These are phyloP conservation scores for Phlebiopsis flavidoalba DNA, from an alignment of 768 basidiomycete genomes.

Conservation along the genomic window DNA sequence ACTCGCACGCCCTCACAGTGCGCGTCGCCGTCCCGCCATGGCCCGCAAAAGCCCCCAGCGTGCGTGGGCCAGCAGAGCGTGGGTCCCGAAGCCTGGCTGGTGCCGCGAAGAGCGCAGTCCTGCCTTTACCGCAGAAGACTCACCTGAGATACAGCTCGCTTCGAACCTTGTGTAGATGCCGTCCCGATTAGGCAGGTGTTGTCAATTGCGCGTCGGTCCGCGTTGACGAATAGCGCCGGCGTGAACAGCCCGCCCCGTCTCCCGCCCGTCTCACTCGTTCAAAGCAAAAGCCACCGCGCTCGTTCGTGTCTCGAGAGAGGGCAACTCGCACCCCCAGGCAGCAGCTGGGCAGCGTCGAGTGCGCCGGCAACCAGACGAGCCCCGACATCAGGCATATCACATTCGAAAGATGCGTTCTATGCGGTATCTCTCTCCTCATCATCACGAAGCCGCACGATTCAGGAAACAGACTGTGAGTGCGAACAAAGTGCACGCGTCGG, in stretches of 20 bases:
- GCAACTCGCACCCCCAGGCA: neutral
- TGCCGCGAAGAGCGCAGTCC: neutral
- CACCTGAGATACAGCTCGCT: conserved; percentile 2
- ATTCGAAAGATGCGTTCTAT: neutral
- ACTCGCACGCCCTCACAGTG: neutral
- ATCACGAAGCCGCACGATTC: neutral
- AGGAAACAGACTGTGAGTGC: neutral
- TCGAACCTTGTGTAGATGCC: neutral
- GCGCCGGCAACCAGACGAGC: neutral
- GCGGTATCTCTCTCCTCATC: neutral
- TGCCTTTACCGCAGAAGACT: neutral
- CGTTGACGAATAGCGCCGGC: neutral
- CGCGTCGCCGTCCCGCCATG: neutral
- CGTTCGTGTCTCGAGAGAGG: too few relatives aligned
- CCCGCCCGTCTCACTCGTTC: too few relatives aligned
- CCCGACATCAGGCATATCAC: neutral
- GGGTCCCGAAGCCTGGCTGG: neutral
- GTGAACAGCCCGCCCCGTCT: neutral
- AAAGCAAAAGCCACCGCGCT: too few relatives aligned
- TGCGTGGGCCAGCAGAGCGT: neutral
- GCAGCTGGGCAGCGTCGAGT: neutral
- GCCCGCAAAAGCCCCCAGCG: neutral
- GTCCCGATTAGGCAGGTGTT: neutral
- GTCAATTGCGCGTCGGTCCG: neutral
- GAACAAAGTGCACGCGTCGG: neutral